phyloP scores from a whole-genome alignment of 106 monocot genomes.

The Ottelia alismoides region DNA sequence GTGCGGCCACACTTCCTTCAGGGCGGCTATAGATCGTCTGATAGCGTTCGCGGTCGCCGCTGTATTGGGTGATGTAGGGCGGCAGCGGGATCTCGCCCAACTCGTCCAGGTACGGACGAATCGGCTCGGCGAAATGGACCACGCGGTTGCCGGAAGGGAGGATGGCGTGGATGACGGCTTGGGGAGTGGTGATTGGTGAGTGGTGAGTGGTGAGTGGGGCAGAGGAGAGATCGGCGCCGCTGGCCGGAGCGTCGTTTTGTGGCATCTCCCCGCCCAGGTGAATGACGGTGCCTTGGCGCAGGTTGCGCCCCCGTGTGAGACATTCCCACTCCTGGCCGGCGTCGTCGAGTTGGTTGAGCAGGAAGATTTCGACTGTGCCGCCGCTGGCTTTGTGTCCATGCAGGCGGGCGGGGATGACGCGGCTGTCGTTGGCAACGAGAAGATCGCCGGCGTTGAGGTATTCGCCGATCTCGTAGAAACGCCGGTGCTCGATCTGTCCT shows the following conservation, averaged over 20 bases:
- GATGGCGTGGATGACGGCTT: not conserved
- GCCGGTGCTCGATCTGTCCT: not conserved
- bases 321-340: not conserved
- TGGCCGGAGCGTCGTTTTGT: too few species aligned
- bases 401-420: not conserved
- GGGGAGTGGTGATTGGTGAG: too few species aligned
- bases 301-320: not conserved
- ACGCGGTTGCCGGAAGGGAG: not conserved
- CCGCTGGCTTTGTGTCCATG: not conserved
- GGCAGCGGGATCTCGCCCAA: not conserved
- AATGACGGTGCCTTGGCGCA: not conserved
- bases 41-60: not conserved
- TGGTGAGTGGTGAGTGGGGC: too few species aligned
- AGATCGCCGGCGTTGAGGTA: not conserved
- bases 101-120: not conserved
- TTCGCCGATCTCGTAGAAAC: not conserved
- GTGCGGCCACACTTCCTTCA: not conserved
- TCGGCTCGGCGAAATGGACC: not conserved
- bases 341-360: not conserved
- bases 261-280: not conserved
- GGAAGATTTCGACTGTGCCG: not conserved
- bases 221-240: too few species aligned
- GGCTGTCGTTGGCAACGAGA: not conserved
- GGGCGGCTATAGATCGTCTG: not conserved
- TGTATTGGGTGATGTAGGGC: not conserved